Conservation (phyloP, 306 rosid genomes). For the Vicia faba region DNA sequence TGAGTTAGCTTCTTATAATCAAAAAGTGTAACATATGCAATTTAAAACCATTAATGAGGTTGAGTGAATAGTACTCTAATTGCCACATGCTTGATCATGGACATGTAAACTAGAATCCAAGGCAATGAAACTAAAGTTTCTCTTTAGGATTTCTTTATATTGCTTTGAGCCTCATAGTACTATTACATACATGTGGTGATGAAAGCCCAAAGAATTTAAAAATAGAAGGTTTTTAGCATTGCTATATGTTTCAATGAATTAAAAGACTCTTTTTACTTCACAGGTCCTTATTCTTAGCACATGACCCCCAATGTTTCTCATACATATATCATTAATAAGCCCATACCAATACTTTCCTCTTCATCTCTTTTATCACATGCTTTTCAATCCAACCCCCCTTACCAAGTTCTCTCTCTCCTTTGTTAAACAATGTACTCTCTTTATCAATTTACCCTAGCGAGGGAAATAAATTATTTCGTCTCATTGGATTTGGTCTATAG, state of each 20-base stretch:
- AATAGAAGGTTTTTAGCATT: conserved; percentile 14
- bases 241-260: conserved; percentile 14
- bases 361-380: conserved; percentile 49
- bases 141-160: conserved; percentile 37
- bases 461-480: too few relatives aligned
- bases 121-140: conserved; percentile 37
- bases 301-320: conserved; percentile 40
- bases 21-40: neutral
- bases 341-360: conserved; percentile 34
- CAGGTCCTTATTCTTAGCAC: conserved; percentile 43
- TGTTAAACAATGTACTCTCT: conserved; percentile 11
- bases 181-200: conserved; percentile 24
- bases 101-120: conserved; percentile 48
- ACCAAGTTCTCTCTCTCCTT: conserved; percentile 13
- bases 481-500: too few relatives aligned
- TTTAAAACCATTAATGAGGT: conserved; percentile 17
- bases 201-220: conserved; percentile 24
- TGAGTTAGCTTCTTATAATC: too few relatives aligned
- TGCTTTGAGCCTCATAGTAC: conserved; percentile 36
- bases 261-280: conserved; percentile 16
- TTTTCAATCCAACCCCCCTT: conserved; percentile 11
- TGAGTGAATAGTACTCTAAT: conserved; percentile 42
- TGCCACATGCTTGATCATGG: conserved; percentile 40
- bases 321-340: conserved; percentile 29
- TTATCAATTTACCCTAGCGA: neutral